phyloP scores from a whole-genome alignment of 2,329 filamentous ascomycete genomes.

The Verticillium nonalfalfae region DNA sequence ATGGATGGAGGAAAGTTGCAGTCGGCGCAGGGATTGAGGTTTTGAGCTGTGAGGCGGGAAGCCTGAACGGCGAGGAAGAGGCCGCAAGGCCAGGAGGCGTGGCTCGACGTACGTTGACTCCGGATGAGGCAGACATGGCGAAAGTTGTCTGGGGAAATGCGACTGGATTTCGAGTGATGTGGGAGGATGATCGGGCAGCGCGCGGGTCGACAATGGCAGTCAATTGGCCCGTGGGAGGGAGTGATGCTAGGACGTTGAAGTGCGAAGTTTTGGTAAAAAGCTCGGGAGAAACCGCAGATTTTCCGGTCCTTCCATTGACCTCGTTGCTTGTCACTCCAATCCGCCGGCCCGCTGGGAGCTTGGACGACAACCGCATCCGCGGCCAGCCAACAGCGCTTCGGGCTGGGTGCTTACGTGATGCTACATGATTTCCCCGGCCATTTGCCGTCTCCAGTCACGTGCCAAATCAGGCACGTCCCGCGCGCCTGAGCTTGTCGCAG shows the following conservation, averaged over 20 bases:
- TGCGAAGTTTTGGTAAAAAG: slow-evolving; percentile 31
- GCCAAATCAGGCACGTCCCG: background rate
- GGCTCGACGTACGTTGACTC: slow-evolving; percentile 56
- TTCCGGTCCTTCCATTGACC: slow-evolving; percentile 19
- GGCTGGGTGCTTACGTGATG: background rate
- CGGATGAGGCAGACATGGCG: slow-evolving; percentile 56
- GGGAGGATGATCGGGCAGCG: slow-evolving; percentile 25
- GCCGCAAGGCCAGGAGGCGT: slow-evolving; percentile 16
- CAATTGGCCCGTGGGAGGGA: slow-evolving; percentile 37
- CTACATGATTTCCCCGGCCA: slow-evolving; percentile 6
- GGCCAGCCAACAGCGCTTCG: background rate
- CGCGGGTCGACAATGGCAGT: slow-evolving; percentile 31
- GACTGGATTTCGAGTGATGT: slow-evolving; percentile 28
- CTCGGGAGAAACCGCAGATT: slow-evolving; percentile 43
- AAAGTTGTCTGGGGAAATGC: slow-evolving; percentile 34
- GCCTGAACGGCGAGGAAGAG: slow-evolving; percentile 3
- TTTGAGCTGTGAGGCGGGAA: background rate
- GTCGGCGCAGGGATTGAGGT: background rate
- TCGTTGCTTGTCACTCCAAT: background rate
- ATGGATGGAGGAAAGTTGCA: background rate
- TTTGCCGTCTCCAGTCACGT: slow-evolving; percentile 12
- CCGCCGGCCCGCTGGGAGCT: slow-evolving; percentile 18
- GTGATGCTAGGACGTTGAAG: slow-evolving; percentile 24
- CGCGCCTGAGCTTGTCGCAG: background rate
- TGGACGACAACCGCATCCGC: slow-evolving; percentile 16